Conservation (phyloP, 2,329 filamentous ascomycete genomes). For the Trichocomaceae sp. region DNA sequence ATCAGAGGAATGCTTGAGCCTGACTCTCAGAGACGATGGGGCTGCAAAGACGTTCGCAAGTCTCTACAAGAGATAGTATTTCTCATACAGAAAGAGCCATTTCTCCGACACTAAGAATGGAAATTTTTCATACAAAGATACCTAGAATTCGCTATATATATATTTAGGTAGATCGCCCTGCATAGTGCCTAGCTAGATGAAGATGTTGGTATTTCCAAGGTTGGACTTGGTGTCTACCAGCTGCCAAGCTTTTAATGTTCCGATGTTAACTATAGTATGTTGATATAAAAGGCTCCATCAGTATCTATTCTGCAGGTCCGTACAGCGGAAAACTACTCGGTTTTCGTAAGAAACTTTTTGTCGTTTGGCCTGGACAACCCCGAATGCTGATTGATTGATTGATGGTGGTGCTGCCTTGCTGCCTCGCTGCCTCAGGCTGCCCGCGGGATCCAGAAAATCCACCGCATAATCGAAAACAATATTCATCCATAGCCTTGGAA, state of each 20-base stretch:
- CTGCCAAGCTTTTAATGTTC: too few relatives aligned
- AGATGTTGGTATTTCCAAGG: too few relatives aligned
- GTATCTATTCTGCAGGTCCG: too few relatives aligned
- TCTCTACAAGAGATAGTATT: conserved; percentile 47
- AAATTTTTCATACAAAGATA: background rate
- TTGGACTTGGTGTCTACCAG: too few relatives aligned
- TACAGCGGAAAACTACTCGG: too few relatives aligned
- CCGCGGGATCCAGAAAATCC: background rate
- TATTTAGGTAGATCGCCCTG: background rate
- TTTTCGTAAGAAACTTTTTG: too few relatives aligned
- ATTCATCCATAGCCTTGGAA: too few relatives aligned
- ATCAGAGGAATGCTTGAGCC: conserved; percentile 39
- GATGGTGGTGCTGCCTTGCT: too few relatives aligned
- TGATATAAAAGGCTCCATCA: too few relatives aligned
- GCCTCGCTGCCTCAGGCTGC: background rate
- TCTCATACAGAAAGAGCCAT: conserved; percentile 44
- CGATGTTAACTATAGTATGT: too few relatives aligned
- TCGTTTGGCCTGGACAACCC: too few relatives aligned
- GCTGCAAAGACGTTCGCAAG: conserved; percentile 30
- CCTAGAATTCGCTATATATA: background rate
- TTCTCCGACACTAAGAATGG: background rate
- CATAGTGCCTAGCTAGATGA: background rate
- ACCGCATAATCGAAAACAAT: background rate
- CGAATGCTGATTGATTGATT: too few relatives aligned
- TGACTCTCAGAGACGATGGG: conserved; percentile 31